Evolutionary conservation across 2,329 filamentous ascomycete genomes (phyloP), one percentile per base, ranked within the genome.

Genomic region (Incumbomyces delicatus): DNA sequence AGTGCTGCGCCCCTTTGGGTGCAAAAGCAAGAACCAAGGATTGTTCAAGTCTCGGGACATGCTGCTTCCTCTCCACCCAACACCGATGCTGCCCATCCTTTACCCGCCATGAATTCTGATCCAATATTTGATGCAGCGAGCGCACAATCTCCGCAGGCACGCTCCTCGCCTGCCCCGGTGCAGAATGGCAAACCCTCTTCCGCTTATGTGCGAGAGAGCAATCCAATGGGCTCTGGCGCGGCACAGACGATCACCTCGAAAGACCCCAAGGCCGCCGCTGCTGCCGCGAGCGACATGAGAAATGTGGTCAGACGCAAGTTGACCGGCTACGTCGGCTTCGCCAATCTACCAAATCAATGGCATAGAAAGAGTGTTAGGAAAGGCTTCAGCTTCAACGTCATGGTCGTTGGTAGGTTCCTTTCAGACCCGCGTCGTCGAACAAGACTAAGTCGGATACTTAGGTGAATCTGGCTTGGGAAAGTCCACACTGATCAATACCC

Each of bases 331-430:
- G 92, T 98, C 62, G 92, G 92, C 57, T 98, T 98, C 64, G 92
- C 92, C 68, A 98, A 98, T 69, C 73, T 98, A 65, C 92, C 92
- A 55, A 98, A 98, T 74, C 92, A 98, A 73, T 98, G 92, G 92
- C 92, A 98, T 77, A 90, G 92, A 70, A 98, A 98, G 84, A 95
- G 89, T 80, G 92, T 98, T 63, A 87, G 92, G 66, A 98, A 98
- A 73, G 92, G 92, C 53, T 98, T 98, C 80, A 98, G 96, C 80
- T 98, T 98, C 78, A 98, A 98, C 67, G 92, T 98, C 59, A 98
- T 98, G 92, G 92, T 98, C 70, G 92, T 98, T 71, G 92, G 92
- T 96, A 77, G 64, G 89, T 83, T 38, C 18, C 4, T 40, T 8
- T 52, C 33, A 22, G 2, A 30, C n/a, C 5, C 16, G 8, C 16